A percentile compares a stretch with the other conserved stretches of the same genome.
phyloP scores from a whole-genome alignment of 352 stramenopile species.

The Phytophthora megakarya region DNA sequence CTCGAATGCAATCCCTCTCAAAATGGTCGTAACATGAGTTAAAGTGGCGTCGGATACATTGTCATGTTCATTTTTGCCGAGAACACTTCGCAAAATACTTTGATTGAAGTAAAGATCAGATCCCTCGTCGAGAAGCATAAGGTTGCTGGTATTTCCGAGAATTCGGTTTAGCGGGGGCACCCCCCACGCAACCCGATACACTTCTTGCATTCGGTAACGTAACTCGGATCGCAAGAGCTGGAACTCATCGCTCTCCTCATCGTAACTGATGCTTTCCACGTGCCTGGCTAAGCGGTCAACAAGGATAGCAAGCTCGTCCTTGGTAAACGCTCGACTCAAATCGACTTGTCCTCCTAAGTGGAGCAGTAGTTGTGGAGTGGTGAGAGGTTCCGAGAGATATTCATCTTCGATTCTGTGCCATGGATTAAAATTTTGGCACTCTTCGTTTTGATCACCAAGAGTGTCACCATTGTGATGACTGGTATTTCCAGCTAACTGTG shows the following conservation, averaged over 20 bases:
- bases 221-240: slow-evolving; percentile 36
- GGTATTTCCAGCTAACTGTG: slow-evolving; percentile 35
- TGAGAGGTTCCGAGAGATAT: slow-evolving; percentile 60
- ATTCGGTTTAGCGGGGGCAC: slow-evolving; percentile 52
- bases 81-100: slow-evolving; percentile 13
- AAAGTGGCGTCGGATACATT: slow-evolving; percentile 31
- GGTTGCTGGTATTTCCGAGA: slow-evolving; percentile 55
- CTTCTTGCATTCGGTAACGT: slow-evolving; percentile 67
- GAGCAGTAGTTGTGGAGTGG: slow-evolving; percentile 50
- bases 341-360: slow-evolving; percentile 71
- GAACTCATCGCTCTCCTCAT: slow-evolving; percentile 26
- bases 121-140: slow-evolving; percentile 72
- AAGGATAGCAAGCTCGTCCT: slow-evolving; percentile 45
- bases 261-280: slow-evolving; percentile 7
- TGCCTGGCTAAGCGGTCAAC: slow-evolving; percentile 24
- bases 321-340: slow-evolving; percentile 47
- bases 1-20: slow-evolving; percentile 58
- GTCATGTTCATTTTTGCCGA: background rate
- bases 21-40: slow-evolving; percentile 23
- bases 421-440: slow-evolving; percentile 55
- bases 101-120: slow-evolving; percentile 65
- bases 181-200: slow-evolving; percentile 68
- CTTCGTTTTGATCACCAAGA: slow-evolving; percentile 46
- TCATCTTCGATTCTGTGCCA: slow-evolving; percentile 63
- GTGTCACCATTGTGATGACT: slow-evolving; percentile 45